Evolutionary conservation across 495 filamentous ascomycete genomes (phyloP).

Genomic region (Neurospora tetraspora): DNA sequence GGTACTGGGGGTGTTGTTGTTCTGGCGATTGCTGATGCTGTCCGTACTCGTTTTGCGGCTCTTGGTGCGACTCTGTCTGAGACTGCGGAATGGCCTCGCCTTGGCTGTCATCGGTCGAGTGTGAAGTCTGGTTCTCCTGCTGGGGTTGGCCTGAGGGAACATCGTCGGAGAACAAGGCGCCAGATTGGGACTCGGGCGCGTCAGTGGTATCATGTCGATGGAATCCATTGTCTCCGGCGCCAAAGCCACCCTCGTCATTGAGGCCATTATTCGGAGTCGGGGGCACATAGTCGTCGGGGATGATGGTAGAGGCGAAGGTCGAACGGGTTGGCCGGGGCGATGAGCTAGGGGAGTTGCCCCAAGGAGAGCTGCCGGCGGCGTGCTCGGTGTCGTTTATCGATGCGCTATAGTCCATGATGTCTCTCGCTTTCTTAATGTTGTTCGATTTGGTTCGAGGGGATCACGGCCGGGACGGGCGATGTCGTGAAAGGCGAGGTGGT

Average conservation of each 20-base stretch:
- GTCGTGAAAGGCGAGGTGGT: background rate
- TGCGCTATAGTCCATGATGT: conserved; percentile 74
- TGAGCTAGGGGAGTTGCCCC: conserved; percentile 53
- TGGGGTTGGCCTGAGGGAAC: conserved; percentile 1
- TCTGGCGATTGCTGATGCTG: conserved; percentile 26
- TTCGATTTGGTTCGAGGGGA: background rate
- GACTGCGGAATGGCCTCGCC: conserved; percentile 12
- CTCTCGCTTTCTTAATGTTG: background rate
- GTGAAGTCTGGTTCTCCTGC: background rate
- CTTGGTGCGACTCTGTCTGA: conserved; percentile 9
- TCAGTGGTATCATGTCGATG: conserved; percentile 26
- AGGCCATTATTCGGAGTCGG: conserved; percentile 28
- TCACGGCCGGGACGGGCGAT: background rate
- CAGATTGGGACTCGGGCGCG: conserved; percentile 7
- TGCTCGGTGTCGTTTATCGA: conserved; percentile 66
- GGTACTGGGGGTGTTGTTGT: background rate
- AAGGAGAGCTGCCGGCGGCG: conserved; percentile 60
- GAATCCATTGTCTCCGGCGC: conserved; percentile 22
- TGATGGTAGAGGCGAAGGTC: conserved; percentile 37
- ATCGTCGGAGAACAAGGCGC: conserved; percentile 8
- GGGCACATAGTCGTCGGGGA: conserved; percentile 21
- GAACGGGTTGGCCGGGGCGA: conserved; percentile 57
- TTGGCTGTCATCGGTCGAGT: conserved; percentile 1
- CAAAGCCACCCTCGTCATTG: conserved; percentile 30
- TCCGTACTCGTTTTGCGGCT: conserved; percentile 10